These are phyloP conservation scores for Aspergillus haitiensis DNA, from an alignment of 495 filamentous ascomycete genomes.

Conservation along the genomic window DNA sequence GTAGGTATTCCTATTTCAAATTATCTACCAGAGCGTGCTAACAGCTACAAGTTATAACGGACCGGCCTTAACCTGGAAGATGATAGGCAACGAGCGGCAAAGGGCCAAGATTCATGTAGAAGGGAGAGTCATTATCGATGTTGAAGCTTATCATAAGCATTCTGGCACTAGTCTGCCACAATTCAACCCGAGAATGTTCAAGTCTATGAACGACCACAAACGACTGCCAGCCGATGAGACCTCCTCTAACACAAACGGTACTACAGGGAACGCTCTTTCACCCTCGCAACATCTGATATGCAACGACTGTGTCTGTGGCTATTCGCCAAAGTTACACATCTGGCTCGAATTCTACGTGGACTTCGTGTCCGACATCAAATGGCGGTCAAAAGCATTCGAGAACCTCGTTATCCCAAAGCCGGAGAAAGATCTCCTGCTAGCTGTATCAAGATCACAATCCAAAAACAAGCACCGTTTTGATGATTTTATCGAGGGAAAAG, in stretches of 20 bases:
- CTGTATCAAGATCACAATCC: not conserved
- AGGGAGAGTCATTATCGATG: no score
- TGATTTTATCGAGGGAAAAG: conserved; percentile 11
- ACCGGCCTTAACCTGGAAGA: no score
- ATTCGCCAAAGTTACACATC: not conserved
- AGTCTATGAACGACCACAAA: no score
- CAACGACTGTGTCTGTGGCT: not conserved
- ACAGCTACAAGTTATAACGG: no score
- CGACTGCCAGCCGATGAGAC: no score
- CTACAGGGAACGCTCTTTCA: not conserved
- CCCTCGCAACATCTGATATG: not conserved
- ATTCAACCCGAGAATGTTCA: no score
- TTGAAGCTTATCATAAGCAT: no score
- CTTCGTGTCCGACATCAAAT: not conserved
- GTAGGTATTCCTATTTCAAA: no score
- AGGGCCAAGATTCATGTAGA: no score
- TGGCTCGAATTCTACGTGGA: not conserved
- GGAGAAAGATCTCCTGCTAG: not conserved
- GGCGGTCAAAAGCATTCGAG: not conserved
- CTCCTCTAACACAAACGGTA: not conserved
- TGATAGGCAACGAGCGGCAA: no score
- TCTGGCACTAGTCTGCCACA: no score
- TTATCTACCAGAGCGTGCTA: no score
- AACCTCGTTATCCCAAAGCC: not conserved
- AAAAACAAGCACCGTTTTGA: not conserved